phyloP scores from a whole-genome alignment of 345 rosid genomes.

The Citrus glauca region DNA sequence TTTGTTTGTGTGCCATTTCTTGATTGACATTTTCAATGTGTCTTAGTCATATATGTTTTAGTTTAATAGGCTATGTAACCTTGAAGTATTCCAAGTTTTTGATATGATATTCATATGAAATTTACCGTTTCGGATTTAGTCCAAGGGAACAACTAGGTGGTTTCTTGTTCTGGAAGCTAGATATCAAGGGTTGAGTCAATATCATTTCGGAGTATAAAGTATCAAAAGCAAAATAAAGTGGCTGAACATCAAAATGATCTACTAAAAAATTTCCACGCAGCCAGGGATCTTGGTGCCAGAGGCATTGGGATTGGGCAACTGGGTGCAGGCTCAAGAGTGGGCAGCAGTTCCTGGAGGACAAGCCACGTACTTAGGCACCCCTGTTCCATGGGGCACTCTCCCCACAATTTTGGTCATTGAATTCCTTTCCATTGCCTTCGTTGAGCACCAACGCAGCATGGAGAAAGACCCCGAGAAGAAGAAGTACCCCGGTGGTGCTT shows the following conservation, averaged over 20 bases:
- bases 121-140: background rate
- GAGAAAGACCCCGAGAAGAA: slow-evolving; percentile 94
- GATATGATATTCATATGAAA: background rate
- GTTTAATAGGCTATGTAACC: background rate
- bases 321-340: slow-evolving; percentile 99
- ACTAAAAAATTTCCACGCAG: slow-evolving; percentile 26
- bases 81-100: background rate
- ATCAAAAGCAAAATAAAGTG: background rate
- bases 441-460: slow-evolving; percentile 98
- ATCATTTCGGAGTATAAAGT: background rate
- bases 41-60: background rate
- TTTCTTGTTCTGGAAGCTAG: background rate
- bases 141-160: background rate
- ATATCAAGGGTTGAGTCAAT: background rate
- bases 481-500: slow-evolving; percentile 98
- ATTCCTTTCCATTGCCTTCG: slow-evolving; percentile 80
- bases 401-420: slow-evolving; percentile 84
- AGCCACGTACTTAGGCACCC: slow-evolving; percentile 91
- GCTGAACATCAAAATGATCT: background rate
- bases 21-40: background rate
- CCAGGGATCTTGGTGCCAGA: slow-evolving; percentile 93
- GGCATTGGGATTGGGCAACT: slow-evolving; percentile 94
- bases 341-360: slow-evolving; percentile 95
- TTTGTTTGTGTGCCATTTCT: background rate
- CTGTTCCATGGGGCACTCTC: slow-evolving; percentile 96